Evolutionary conservation across 1,284 basidiomycete genomes (phyloP), one percentile per base, ranked within the genome.

Genomic region (Termitomyces sp.): DNA sequence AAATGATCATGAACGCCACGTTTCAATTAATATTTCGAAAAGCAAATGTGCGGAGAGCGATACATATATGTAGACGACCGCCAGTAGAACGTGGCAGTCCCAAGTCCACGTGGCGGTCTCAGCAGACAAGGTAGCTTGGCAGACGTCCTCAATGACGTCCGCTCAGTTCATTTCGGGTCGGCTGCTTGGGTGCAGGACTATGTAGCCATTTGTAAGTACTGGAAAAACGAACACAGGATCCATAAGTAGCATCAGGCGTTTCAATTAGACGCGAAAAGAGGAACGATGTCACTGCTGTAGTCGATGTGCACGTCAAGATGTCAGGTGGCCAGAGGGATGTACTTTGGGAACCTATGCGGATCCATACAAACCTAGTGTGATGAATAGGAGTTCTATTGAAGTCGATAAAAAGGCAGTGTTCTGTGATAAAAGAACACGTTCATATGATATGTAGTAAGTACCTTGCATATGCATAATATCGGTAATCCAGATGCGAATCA

Each of bases 341-440:
- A 5, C 21, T 24, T 24, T 24, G 2, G 21, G 2, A 46, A 53
- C 33, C 50, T 52, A 41, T 24, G 37, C 18, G 43, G 50, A 52
- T 31, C 53, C 45, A 54, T 1, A 33, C 13, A 19, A 13, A 13
- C 7, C 30, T 31, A n/a, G 3, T 14, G 13, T 5, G 13, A 45
- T 9, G 18, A 26, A 18, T 34, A 10, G 31, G 42, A 19, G 14
- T 49, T 26, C 26, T 44, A 35, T 16, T 42, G 48, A 26, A 50
- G 44, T 24, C 40, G 48, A 41, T 40, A 34, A 13, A 14, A 33
- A 41, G 30, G 24, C 35, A 34, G 16, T 46, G 39, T 33, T 28
- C 37, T 35, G 48, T 30, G 47, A 54, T 50, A 46, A 35, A 24
- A 30, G 16, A 47, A 21, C 46, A 34, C 11, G 19, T 49, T 18